Conservation (phyloP, 495 filamentous ascomycete species). For the Tuber brumale region DNA sequence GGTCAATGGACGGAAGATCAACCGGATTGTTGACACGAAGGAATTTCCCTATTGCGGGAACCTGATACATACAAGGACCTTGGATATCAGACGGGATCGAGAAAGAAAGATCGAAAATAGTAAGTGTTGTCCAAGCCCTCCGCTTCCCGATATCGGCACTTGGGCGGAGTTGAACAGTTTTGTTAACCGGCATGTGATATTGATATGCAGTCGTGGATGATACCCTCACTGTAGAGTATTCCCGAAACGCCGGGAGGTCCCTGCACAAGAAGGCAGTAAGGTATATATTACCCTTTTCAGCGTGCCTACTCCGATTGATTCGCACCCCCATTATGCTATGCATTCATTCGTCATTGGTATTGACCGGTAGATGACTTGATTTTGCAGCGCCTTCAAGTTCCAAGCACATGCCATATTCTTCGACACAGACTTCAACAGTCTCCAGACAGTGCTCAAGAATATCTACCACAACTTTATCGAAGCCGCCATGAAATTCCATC, state of each 20-base stretch:
- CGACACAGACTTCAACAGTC: slow-evolving; percentile 72
- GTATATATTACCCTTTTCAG: slow-evolving; percentile 25
- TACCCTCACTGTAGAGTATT: slow-evolving; percentile 57
- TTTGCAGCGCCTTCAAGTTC: slow-evolving; percentile 65
- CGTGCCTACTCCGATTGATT: background rate
- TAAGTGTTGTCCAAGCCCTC: slow-evolving; percentile 20
- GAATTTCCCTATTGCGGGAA: slow-evolving; percentile 85
- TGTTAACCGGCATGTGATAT: slow-evolving; percentile 15
- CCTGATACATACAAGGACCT: slow-evolving; percentile 63
- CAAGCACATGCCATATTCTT: slow-evolving; percentile 85
- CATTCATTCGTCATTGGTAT: background rate
- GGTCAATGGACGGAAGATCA: slow-evolving; percentile 53
- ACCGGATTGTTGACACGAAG: slow-evolving; percentile 46
- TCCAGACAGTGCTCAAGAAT: slow-evolving; percentile 61
- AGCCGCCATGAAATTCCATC: slow-evolving; percentile 75
- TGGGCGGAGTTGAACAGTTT: background rate
- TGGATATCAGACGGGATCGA: slow-evolving; percentile 64
- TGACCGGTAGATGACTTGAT: background rate
- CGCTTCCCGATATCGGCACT: slow-evolving; percentile 10
- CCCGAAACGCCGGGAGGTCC: slow-evolving; percentile 50
- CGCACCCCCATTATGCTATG: background rate
- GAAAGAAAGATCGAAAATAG: slow-evolving; percentile 48
- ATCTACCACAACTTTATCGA: slow-evolving; percentile 67
- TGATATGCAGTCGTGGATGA: slow-evolving; percentile 43
- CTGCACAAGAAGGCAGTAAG: slow-evolving; percentile 54